These are phyloP conservation scores for Malassezia slooffiae DNA, from an alignment of 1,284 basidiomycete genomes.

Conservation along the genomic window DNA sequence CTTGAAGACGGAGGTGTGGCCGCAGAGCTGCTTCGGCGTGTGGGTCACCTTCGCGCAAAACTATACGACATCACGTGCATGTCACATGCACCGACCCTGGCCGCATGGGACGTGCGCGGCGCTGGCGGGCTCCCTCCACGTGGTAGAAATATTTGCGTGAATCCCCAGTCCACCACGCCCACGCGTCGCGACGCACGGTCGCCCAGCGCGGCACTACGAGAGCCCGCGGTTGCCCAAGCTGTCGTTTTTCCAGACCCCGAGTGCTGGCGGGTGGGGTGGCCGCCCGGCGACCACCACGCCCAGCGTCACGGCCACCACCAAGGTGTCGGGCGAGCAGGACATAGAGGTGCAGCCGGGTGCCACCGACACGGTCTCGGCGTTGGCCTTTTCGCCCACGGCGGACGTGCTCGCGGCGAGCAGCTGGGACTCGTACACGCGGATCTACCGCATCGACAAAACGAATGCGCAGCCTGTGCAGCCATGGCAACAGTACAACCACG, in stretches of 20 bases:
- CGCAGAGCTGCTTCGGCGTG: conserved; percentile 1
- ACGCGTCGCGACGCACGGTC: too few species aligned
- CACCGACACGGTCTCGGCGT: conserved; percentile 43
- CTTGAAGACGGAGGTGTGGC: conserved; percentile 18
- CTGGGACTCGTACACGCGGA: conserved; percentile 49
- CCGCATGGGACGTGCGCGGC: too few species aligned
- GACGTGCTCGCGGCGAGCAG: conserved; percentile 48
- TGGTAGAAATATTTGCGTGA: neutral
- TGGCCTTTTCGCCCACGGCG: conserved; percentile 47
- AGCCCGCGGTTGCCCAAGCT: conserved; percentile 10
- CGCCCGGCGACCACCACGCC: conserved; percentile 17
- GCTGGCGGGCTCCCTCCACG: too few species aligned
- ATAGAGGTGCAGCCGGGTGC: conserved; percentile 57
- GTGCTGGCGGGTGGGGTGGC: conserved; percentile 25
- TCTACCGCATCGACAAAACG: conserved; percentile 54
- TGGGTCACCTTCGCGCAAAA: conserved; percentile 4
- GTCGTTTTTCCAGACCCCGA: conserved; percentile 37
- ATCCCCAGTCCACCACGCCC: too few species aligned
- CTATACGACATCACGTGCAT: conserved; percentile 13
- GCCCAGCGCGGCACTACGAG: too few species aligned
- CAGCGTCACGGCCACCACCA: conserved; percentile 25
- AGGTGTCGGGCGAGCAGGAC: conserved; percentile 49
- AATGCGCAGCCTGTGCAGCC: conserved; percentile 62
- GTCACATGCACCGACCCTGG: too few species aligned
- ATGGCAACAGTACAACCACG: conserved; percentile 57